These are phyloP conservation scores for Luffa aegyptiaca DNA, from an alignment of 306 rosid species.

Conservation along the genomic window DNA sequence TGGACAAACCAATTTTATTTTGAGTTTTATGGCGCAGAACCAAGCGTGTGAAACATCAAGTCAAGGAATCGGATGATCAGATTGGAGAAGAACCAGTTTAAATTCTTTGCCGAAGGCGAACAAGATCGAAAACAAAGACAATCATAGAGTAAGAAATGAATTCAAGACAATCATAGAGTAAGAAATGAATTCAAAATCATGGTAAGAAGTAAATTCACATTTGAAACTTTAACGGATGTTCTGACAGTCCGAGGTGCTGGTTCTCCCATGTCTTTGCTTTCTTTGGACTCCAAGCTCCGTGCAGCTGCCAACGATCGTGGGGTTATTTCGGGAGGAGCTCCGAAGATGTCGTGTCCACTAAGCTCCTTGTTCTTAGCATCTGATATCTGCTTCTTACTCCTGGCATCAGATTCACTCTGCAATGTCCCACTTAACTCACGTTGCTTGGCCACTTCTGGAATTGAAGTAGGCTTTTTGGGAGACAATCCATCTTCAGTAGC, in stretches of 20 bases:
- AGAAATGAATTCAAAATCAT: neutral
- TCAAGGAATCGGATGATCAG: neutral
- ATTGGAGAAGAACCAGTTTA: neutral
- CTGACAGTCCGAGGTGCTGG: constrained; percentile 35
- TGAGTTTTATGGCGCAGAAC: neutral
- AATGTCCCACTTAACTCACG: constrained; percentile 78
- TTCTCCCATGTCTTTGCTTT: constrained; percentile 37
- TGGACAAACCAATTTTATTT: neutral
- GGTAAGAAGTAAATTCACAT: constrained; percentile 43
- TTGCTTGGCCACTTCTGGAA: constrained; percentile 88
- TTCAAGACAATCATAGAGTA: neutral
- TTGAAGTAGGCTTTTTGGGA: constrained; percentile 55
- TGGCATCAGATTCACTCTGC: constrained; percentile 37
- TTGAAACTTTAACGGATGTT: constrained; percentile 88
- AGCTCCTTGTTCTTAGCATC: constrained; percentile 77
- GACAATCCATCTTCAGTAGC: constrained; percentile 44
- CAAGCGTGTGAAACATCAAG: neutral
- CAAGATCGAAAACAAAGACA: neutral
- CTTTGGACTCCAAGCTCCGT: constrained; percentile 28
- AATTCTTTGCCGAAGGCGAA: neutral
- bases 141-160: neutral
- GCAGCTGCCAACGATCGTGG: constrained; percentile 45
- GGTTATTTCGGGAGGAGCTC: constrained; percentile 55
- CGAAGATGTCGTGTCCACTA: constrained; percentile 76
- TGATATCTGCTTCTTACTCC: constrained; percentile 44